These are phyloP conservation scores for Candida ponderosae DNA, from an alignment of 805 yeast species.

Conservation along the genomic window DNA sequence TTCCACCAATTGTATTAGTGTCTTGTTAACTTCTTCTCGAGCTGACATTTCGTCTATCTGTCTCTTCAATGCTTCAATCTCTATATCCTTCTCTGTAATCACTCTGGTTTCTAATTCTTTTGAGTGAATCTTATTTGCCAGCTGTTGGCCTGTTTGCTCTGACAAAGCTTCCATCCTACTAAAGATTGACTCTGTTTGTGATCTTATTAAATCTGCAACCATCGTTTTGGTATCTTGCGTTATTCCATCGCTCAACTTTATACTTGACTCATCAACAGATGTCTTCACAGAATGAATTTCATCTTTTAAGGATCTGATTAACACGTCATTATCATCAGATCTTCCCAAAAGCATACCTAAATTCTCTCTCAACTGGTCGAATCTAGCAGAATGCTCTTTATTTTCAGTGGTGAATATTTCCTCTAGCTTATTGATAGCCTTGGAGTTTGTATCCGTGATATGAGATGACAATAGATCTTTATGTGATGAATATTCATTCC, in stretches of 20 bases:
- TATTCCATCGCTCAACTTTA: no score
- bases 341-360: background rate
- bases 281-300: background rate
- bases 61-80: conserved; percentile 8
- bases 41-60: conserved; percentile 4
- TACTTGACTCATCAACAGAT: background rate
- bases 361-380: background rate
- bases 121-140: conserved; percentile 4
- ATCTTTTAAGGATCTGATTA: conserved; percentile 10
- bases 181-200: background rate
- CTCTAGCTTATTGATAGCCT: no score
- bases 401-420: background rate
- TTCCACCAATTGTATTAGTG: conserved; percentile 9
- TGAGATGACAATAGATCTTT: no score
- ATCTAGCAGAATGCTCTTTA: background rate
- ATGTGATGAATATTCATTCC: no score
- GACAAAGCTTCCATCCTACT: conserved; percentile 20
- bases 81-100: conserved; percentile 8
- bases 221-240: background rate
- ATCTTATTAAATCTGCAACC: no score
- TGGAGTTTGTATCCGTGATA: no score
- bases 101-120: conserved; percentile 3
- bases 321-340: background rate
- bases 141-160: conserved; percentile 10
- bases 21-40: background rate